Base-by-base conservation (phyloP, 345 rosid genomes). In the Bruguiera parviflora region DNA sequence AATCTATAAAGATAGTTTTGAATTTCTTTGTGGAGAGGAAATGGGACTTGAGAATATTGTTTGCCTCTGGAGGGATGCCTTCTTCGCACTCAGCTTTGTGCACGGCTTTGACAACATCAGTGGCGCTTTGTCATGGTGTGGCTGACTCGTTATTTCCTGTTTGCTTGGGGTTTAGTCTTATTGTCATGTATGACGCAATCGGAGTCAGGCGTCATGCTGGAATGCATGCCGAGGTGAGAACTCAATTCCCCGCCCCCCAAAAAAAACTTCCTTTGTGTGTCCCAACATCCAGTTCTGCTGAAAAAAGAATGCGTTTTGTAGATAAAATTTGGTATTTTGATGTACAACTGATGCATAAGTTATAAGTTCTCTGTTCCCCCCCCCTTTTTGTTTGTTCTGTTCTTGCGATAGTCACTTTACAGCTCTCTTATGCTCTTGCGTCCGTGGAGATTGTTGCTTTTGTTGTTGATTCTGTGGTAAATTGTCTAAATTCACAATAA, bases 191-290 rank as follows among this genome's bases (percentile, higher is more conserved):
- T 69, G 98, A 93, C 73, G 97, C 98, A 0, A 93, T 88, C 16
- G 98, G 98, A 13, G 96, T 93, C 43, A 76, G 97, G 79, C 88
- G 97, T n/a, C 97, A 93, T 70, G 98, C 97, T 13, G 98, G 98
- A 57, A 89, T 93, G 92, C 98, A 93, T 78, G 98, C 98, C 76
- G 84, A 88, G 98, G 98, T 91, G 76, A 77, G 35, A 5, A 10
- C 21, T 37, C 6, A 7, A 6, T 49, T 25, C 15, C 53, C 58
- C 28, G 0, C 28, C 28, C 28, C 63, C 19, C 49, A 35, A 1
- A 13, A 43, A 43, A 43, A 43, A 3, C 18, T 15, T 43, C 15
- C 10, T 39, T 39, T 11, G 0, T 43, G 18, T 43, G 18, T 43
- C 49, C n/a, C 33, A 31, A 2, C 16, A 22, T 53, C 63, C 32